phyloP scores from a whole-genome alignment of 2,329 filamentous ascomycete species.

The Ophiostoma quercus region DNA sequence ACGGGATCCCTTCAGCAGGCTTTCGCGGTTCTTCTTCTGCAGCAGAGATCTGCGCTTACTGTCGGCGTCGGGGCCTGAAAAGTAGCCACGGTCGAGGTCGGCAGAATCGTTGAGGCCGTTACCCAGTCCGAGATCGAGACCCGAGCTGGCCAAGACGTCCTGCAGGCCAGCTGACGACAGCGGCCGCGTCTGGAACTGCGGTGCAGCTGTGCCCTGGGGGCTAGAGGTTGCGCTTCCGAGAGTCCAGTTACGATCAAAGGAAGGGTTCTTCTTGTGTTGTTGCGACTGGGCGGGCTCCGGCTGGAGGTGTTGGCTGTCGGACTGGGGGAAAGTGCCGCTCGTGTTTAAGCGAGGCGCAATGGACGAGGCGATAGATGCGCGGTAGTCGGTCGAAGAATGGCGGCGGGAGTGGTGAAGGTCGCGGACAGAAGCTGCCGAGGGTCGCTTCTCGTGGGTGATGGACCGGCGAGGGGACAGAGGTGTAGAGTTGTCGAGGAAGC shows the following conservation, averaged over 20 bases:
- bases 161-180: conserved; percentile 50
- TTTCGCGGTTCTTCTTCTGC: conserved; percentile 74
- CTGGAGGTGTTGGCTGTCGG: conserved; percentile 31
- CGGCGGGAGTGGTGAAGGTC: conserved; percentile 78
- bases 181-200: conserved; percentile 37
- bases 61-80: conserved; percentile 82
- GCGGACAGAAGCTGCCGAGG: conserved; percentile 76
- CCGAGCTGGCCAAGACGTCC: conserved; percentile 40
- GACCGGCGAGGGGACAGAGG: conserved; percentile 34
- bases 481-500: conserved; percentile 35
- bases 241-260: conserved; percentile 67
- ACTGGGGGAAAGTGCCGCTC: conserved; percentile 41
- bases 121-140: conserved; percentile 35
- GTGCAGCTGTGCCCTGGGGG: conserved; percentile 30
- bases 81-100: conserved; percentile 83
- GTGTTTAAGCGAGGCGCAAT: conserved; percentile 42
- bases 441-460: conserved; percentile 49
- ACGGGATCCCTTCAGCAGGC: conserved; percentile 50
- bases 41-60: conserved; percentile 64
- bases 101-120: conserved; percentile 45
- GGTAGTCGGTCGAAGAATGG: conserved; percentile 80
- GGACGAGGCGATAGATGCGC: conserved; percentile 36
- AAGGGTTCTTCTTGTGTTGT: conserved; percentile 57
- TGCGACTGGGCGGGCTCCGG: conserved; percentile 13
- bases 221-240: conserved; percentile 49